Percentiles rank a stretch among this genome's conserved stretches.
phyloP scores from a whole-genome alignment of 202 grass and related monocot species.

The Zoysia matrella region DNA sequence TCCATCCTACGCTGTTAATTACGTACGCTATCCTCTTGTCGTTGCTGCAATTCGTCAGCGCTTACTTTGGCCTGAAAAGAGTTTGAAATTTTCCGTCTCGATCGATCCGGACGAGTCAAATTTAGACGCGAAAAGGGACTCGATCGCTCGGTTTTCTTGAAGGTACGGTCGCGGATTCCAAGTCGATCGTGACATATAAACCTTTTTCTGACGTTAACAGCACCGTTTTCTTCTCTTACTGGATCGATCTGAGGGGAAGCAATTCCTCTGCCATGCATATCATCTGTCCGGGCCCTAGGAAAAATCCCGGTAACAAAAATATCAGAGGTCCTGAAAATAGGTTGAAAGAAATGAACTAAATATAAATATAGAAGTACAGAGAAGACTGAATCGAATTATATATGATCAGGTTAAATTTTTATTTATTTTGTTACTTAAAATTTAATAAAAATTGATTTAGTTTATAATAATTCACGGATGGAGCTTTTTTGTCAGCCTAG shows the following conservation, averaged over 20 bases:
- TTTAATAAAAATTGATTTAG: too few relatives aligned
- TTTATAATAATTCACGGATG: too few relatives aligned
- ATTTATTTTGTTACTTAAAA: too few relatives aligned
- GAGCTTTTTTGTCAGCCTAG: too few relatives aligned
- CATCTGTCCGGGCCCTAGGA: too few relatives aligned
- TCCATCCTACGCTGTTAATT: not conserved
- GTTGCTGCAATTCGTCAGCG: constrained; percentile 29
- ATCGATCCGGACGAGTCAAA: not conserved
- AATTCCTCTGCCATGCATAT: not conserved
- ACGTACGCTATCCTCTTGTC: not conserved
- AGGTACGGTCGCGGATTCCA: constrained; percentile 12
- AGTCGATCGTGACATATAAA: not conserved
- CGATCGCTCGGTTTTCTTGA: not conserved
- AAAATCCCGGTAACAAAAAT: too few relatives aligned
- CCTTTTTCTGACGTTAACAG: not conserved
- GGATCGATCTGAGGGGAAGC: not conserved
- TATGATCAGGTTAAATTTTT: not conserved
- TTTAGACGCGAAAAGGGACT: not conserved
- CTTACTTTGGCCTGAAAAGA: constrained; percentile 17
- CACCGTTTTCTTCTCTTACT: not conserved
- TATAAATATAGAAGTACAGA: too few relatives aligned
- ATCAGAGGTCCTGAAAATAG: not conserved
- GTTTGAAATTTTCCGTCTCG: not conserved
- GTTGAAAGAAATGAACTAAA: too few relatives aligned
- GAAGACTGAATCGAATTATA: not conserved